phyloP scores from a whole-genome alignment of 1,284 basidiomycete species.

The Puccinia polysora region DNA sequence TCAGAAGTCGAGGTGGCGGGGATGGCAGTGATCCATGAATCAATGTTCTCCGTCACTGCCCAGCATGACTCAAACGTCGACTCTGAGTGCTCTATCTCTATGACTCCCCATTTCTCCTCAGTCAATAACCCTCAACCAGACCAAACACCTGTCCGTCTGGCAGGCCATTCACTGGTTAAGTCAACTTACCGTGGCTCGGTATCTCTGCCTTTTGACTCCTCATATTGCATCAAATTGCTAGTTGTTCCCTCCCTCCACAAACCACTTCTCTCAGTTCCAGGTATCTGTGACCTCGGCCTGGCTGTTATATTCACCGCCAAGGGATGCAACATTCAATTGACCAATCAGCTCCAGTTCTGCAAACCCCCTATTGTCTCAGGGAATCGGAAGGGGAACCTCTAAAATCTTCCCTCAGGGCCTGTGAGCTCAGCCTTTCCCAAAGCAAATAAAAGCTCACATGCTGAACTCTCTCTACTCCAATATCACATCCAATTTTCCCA shows the following conservation, averaged over 20 bases:
- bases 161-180: too few species aligned
- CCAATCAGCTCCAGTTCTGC: too few species aligned
- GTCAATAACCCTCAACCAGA: too few species aligned
- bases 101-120: too few species aligned
- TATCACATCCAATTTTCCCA: background rate
- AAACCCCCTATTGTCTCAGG: background rate
- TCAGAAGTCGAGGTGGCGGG: too few species aligned
- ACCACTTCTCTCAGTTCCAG: background rate
- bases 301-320: background rate
- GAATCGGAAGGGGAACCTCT: background rate
- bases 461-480: background rate
- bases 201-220: too few species aligned
- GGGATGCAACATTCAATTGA: background rate
- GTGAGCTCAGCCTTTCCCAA: background rate
- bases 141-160: too few species aligned
- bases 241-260: background rate
- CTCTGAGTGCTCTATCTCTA: too few species aligned
- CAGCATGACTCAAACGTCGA: too few species aligned
- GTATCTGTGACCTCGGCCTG: background rate
- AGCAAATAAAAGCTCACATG: background rate
- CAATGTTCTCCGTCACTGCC: too few species aligned
- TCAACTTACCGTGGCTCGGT: too few species aligned
- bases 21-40: too few species aligned
- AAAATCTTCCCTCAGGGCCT: background rate
- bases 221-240: background rate